These are phyloP conservation scores for Candida mattraensis DNA, from an alignment of 805 yeast genomes.

Conservation along the genomic window DNA sequence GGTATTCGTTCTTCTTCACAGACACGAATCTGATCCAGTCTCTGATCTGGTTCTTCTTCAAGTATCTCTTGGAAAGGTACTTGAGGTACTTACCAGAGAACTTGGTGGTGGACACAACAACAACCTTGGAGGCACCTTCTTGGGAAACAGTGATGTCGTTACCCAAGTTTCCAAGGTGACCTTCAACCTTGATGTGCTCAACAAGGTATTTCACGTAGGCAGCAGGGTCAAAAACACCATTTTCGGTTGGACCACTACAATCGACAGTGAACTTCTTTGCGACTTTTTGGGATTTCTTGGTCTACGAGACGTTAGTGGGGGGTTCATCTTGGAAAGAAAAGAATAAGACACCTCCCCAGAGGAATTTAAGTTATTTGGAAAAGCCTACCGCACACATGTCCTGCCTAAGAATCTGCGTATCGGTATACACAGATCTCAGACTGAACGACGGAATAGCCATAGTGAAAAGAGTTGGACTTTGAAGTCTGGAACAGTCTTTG, in stretches of 20 bases:
- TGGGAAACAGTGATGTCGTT: slow-evolving; percentile 84
- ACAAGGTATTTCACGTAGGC: slow-evolving; percentile 96
- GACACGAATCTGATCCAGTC: slow-evolving; percentile 99
- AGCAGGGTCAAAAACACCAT: slow-evolving; percentile 96
- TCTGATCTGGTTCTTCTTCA: slow-evolving; percentile 99
- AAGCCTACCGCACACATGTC: slow-evolving; percentile 26
- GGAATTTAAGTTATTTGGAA: too few species aligned
- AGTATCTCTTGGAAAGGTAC: slow-evolving; percentile 99
- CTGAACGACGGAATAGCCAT: slow-evolving; percentile 15
- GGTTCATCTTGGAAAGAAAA: not conserved
- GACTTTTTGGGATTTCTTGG: slow-evolving; percentile 71
- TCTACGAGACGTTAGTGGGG: slow-evolving; percentile 41
- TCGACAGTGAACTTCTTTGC: slow-evolving; percentile 93
- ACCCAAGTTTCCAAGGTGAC: slow-evolving; percentile 95
- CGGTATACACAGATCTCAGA: slow-evolving; percentile 12
- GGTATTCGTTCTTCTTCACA: slow-evolving; percentile 91
- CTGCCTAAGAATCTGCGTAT: slow-evolving; percentile 11
- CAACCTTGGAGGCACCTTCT: slow-evolving; percentile 86
- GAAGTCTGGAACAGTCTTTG: too few species aligned
- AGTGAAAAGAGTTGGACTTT: too few species aligned
- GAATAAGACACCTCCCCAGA: not conserved
- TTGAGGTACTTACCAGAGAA: slow-evolving; percentile 99
- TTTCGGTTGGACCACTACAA: slow-evolving; percentile 95
- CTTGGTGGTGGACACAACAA: slow-evolving; percentile 85
- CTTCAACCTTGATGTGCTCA: slow-evolving; percentile 99